phyloP scores from a whole-genome alignment of 2,329 filamentous ascomycete species.

The Xylaria sp. region DNA sequence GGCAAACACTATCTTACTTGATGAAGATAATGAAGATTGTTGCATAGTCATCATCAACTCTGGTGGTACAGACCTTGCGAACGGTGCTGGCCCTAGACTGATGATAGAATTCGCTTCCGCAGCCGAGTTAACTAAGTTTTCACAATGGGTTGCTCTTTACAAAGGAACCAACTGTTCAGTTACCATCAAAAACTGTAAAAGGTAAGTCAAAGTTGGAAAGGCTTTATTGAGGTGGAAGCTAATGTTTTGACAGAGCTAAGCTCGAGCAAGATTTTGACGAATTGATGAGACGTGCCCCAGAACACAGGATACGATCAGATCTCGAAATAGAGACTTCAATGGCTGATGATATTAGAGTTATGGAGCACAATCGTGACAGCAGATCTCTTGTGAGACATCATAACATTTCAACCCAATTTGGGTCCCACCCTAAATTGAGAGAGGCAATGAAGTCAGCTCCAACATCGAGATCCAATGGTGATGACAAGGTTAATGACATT shows the following conservation, averaged over 20 bases:
- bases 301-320: constrained; percentile 27
- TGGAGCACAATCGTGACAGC: constrained; percentile 40
- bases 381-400: constrained; percentile 2
- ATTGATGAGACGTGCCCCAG: constrained; percentile 28
- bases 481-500: constrained; percentile 9
- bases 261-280: constrained; percentile 36
- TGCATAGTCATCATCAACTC: constrained; percentile 35
- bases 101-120: constrained; percentile 43
- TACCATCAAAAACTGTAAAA: constrained; percentile 12
- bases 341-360: constrained; percentile 44
- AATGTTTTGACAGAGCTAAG: constrained; percentile 34
- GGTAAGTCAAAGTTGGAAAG: constrained; percentile 24
- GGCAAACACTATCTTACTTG: constrained; percentile 13
- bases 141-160: constrained; percentile 40
- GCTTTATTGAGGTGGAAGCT: constrained; percentile 16
- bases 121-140: constrained; percentile 38
- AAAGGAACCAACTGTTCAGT: not conserved
- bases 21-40: constrained; percentile 5
- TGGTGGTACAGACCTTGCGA: constrained; percentile 1
- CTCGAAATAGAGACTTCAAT: not conserved
- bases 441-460: constrained; percentile 39
- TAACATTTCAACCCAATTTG: not conserved
- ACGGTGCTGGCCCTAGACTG: constrained; percentile 36
- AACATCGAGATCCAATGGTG: constrained; percentile 10
- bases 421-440: constrained; percentile 38